Percentiles rank a stretch among this genome's conserved stretches.
These are phyloP conservation scores for Teratosphaeria epicoccoides DNA, from an alignment of 2,329 filamentous ascomycete species.

Conservation along the genomic window DNA sequence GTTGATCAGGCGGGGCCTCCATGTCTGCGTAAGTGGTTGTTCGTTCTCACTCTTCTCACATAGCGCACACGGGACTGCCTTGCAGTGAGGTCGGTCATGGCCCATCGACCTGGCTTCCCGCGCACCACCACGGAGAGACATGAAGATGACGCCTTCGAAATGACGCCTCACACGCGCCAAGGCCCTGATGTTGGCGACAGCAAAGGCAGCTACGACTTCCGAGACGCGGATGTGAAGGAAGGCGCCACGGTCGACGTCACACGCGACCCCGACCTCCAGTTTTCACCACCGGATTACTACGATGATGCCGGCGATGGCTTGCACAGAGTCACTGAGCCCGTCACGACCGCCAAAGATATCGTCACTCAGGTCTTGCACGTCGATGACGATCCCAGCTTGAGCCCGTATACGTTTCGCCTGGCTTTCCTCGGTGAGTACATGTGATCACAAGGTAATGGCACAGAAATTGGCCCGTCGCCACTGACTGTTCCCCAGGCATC, in stretches of 20 bases:
- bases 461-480: too few species aligned
- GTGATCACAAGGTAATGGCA: neutral
- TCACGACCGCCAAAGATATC: constrained; percentile 22
- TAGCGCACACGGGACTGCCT: neutral
- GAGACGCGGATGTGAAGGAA: constrained; percentile 1
- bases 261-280: neutral
- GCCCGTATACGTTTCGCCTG: constrained; percentile 30
- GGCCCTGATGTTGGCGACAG: neutral
- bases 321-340: constrained; percentile 5
- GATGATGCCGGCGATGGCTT: constrained; percentile 5
- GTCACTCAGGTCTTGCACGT: constrained; percentile 26
- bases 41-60: neutral
- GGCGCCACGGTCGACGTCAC: constrained; percentile 1
- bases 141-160: neutral
- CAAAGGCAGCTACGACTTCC: constrained; percentile 2
- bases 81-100: neutral
- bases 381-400: constrained; percentile 29
- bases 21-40: neutral
- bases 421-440: constrained; percentile 27
- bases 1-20: neutral
- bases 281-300: constrained; percentile 1
- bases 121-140: constrained; percentile 5
- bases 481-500: neutral
- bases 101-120: constrained; percentile 7
- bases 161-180: neutral